Base-by-base conservation (phyloP, 805 yeast species). In the Metschnikowia henanensis region DNA sequence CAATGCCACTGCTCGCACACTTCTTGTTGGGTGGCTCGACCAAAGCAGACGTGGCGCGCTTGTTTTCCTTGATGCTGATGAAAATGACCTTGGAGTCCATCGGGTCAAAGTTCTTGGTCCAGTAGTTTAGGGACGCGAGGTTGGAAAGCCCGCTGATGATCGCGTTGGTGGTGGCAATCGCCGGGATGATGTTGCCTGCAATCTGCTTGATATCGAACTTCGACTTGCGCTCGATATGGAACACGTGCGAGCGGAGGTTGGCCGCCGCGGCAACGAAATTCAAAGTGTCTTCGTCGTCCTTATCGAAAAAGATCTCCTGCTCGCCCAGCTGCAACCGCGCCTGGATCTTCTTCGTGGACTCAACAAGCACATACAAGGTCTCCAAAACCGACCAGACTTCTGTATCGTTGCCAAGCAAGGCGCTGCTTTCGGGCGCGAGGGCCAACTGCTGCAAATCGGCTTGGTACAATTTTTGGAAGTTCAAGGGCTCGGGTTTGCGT, bases 131-230 rank as follows among this genome's bases (percentile, higher is more conserved):
- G 0, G 95, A 85, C 30, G 84, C 80, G 30, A 92, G 61, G 3
- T 90, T 83, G 13, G 94, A 84, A 52, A 89, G 77, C 0, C 99
- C 99, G 0, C 97, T 90, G 54, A 94, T 83, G 12, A 94, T 84
- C 1, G 99, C 98, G 62, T 94, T 94, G 3, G 97, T 92, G 1
- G 99, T 94, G 5, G 99, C 98, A 54, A 95, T 91, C 0, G 99
- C 99, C 0, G 99, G 99, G 31, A 94, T 94, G 56, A 94, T 94
- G 63, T 92, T 94, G 5, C 99, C 99, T 0, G 99, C 99, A 51
- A 92, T 90, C 57, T 87, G 95, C 61, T 94, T 94, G 49, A 87
- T 79, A 47, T 89, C 96, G 59, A 95, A 94, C 47, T 87, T 83
- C 3, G 94, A 75, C 59, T 85, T 84, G 39, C 71, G 53, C 26